Percentiles rank a stretch among this genome's conserved stretches.
Conservation (phyloP, 768 basidiomycete species). For the Amanita pallidorosea region DNA sequence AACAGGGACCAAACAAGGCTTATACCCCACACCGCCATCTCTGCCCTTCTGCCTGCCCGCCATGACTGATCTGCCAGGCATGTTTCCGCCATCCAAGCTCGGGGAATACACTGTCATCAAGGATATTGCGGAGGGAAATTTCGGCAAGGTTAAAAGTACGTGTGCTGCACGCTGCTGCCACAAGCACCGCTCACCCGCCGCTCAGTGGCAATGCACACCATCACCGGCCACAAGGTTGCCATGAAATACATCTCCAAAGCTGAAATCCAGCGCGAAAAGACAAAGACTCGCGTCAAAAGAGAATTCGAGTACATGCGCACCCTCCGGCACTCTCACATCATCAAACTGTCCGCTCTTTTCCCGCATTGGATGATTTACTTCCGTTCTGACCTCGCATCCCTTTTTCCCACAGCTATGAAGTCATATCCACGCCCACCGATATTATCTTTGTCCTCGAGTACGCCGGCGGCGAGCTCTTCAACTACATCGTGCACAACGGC, state of each 20-base stretch:
- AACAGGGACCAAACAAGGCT: constrained; percentile 7
- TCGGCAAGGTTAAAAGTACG: constrained; percentile 98
- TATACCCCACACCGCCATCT: constrained; percentile 21
- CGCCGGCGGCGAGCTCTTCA: constrained; percentile 94
- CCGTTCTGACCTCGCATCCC: constrained; percentile 8
- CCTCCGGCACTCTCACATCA: constrained; percentile 91
- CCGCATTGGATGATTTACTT: constrained; percentile 5
- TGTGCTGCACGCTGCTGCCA: constrained; percentile 13
- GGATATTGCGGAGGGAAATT: constrained; percentile 93
- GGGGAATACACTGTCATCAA: constrained; percentile 84
- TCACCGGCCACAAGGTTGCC: constrained; percentile 92
- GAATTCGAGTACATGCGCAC: constrained; percentile 97
- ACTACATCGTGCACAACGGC: constrained; percentile 94
- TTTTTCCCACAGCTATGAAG: constrained; percentile 49
- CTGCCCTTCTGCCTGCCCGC: constrained; percentile 11
- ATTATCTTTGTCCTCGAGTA: constrained; percentile 99
- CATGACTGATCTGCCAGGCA: constrained; percentile 21
- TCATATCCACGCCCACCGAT: constrained; percentile 88
- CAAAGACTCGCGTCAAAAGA: constrained; percentile 83
- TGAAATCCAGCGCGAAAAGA: constrained; percentile 84
- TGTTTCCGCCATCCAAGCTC: constrained; percentile 58
- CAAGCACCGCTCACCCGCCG: constrained; percentile 9
- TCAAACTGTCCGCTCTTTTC: constrained; percentile 69
- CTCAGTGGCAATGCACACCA: constrained; percentile 84
- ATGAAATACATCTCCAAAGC: constrained; percentile 97